Base-by-base conservation (phyloP, 768 basidiomycete genomes). In the Tricholoma hemisulphureum region DNA sequence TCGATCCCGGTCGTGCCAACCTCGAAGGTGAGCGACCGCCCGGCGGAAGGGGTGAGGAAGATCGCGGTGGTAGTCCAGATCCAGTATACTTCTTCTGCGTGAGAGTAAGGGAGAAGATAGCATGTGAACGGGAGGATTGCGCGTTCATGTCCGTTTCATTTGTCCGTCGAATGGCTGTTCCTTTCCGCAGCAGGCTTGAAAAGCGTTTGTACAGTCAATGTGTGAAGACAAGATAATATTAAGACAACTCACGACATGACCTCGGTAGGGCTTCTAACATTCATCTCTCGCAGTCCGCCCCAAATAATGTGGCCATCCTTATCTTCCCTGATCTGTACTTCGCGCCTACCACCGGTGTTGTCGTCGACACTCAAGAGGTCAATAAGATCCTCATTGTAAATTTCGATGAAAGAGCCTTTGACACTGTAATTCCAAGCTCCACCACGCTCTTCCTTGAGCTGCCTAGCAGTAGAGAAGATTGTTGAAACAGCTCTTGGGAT, bases 131-230 rank as follows among this genome's bases (percentile, higher is more conserved):
- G 37, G 96, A 98, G 1, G 92, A 95, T 71, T 97, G 94, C 23
- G 96, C 93, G 71, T 99, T 99, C 96, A 98, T 98, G 68, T 94
- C 93, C 29, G 97, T 99, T 72, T 95, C 93, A 61, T 96, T 95
- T 9, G 97, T 98, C 55, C 95, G 86, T 28, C 97, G 83, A 41
- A 96, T 89, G 14, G 91, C 83, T 7, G 94, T 89, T 18, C 97
- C 97, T 63, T 91, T 87, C 60, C 89, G 88, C 56, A 99, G 85
- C 55, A 95, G 83, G 68, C 92, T 94, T 65, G 53, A 58, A 34
- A 60, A 50, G 26, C 31, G 55, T 60, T 58, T 53, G 53, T 29
- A 58, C 20, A 51, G 57, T 34, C 21, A 51, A 62, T 41, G 39
- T 54, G 21, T 51, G 35, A 13, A 50, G 28, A 34, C 28, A 51